Percentiles rank a stretch among this genome's conserved stretches.
Evolutionary conservation across 2,329 filamentous ascomycete species (phyloP).

Genomic region (Tolypocladium nubicola): DNA sequence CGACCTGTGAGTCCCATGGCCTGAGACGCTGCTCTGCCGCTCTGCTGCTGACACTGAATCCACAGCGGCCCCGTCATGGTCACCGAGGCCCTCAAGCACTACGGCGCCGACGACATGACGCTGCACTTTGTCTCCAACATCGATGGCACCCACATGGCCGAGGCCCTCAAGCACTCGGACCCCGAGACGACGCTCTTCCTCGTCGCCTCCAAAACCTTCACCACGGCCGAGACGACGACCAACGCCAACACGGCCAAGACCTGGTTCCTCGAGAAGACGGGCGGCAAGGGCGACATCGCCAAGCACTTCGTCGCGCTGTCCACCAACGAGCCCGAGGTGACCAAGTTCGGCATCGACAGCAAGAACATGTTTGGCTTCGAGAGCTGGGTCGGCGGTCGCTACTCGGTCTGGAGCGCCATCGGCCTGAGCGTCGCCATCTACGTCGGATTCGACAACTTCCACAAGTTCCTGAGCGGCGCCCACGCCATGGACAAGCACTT

Average conservation of each 20-base stretch:
- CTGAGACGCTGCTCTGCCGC: no score
- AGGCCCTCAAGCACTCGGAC: slow-evolving; percentile 79
- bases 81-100: slow-evolving; percentile 91
- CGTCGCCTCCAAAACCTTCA: slow-evolving; percentile 98
- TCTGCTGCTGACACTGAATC: slow-evolving; percentile 5
- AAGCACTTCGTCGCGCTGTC: slow-evolving; percentile 99
- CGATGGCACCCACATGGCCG: slow-evolving; percentile 93
- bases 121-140: slow-evolving; percentile 99
- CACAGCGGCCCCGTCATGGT: slow-evolving; percentile 93
- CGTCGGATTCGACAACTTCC: slow-evolving; percentile 96
- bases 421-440: slow-evolving; percentile 89
- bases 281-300: slow-evolving; percentile 73
- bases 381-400: slow-evolving; percentile 95
- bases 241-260: slow-evolving; percentile 95
- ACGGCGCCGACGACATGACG: slow-evolving; percentile 74
- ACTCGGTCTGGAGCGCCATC: slow-evolving; percentile 98
- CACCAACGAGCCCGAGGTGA: slow-evolving; percentile 89
- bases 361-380: slow-evolving; percentile 99
- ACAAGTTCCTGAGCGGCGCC: slow-evolving; percentile 87
- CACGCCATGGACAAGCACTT: slow-evolving; percentile 99
- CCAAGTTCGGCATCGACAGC: slow-evolving; percentile 96
- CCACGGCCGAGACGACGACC: slow-evolving; percentile 91
- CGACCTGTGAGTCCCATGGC: slow-evolving; percentile 58
- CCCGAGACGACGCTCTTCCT: slow-evolving; percentile 99
- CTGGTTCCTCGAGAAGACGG: slow-evolving; percentile 84